These are phyloP conservation scores for Coniochaeta prunicola DNA, from an alignment of 2,329 filamentous ascomycete genomes.

Conservation along the genomic window DNA sequence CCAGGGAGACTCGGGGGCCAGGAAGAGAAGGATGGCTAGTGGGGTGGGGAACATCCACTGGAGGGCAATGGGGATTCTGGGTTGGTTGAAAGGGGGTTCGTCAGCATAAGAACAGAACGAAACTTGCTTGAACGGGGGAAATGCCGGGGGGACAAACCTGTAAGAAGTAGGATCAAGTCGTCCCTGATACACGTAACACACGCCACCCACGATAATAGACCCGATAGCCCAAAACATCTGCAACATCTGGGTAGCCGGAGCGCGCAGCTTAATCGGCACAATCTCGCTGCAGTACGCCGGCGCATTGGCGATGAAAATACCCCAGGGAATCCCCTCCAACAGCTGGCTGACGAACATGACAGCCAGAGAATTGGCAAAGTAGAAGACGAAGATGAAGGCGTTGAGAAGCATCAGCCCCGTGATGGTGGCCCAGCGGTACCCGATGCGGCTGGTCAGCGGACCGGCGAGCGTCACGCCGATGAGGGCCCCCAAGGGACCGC, in stretches of 20 bases:
- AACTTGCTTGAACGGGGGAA: no score
- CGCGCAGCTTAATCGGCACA: slow-evolving; percentile 31
- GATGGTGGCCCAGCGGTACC: slow-evolving; percentile 55
- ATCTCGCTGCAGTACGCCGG: slow-evolving; percentile 37
- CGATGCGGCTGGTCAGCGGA: slow-evolving; percentile 50
- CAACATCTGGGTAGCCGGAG: slow-evolving; percentile 35
- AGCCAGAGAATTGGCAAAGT: slow-evolving; percentile 17
- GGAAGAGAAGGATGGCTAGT: slow-evolving; percentile 38
- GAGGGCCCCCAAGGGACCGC: slow-evolving; percentile 51
- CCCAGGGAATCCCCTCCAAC: slow-evolving; percentile 37
- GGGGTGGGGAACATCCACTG: slow-evolving; percentile 25
- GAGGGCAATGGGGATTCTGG: no score
- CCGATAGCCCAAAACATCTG: slow-evolving; percentile 62
- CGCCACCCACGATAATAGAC: no score
- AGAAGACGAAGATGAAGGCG: slow-evolving; percentile 47
- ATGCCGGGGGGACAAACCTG: no score
- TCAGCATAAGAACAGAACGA: no score
- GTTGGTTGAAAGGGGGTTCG: no score
- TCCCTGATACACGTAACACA: no score
- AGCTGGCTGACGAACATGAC: slow-evolving; percentile 28
- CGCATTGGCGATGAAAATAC: slow-evolving; percentile 35
- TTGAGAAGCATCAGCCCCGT: slow-evolving; percentile 48
- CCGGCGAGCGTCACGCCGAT: slow-evolving; percentile 53
- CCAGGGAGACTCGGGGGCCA: slow-evolving; percentile 46
- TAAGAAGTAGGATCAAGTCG: no score